Evolutionary conservation across 2,329 filamentous ascomycete genomes (phyloP), one percentile per base, ranked within the genome.

Genomic region (Onygenales sp.): DNA sequence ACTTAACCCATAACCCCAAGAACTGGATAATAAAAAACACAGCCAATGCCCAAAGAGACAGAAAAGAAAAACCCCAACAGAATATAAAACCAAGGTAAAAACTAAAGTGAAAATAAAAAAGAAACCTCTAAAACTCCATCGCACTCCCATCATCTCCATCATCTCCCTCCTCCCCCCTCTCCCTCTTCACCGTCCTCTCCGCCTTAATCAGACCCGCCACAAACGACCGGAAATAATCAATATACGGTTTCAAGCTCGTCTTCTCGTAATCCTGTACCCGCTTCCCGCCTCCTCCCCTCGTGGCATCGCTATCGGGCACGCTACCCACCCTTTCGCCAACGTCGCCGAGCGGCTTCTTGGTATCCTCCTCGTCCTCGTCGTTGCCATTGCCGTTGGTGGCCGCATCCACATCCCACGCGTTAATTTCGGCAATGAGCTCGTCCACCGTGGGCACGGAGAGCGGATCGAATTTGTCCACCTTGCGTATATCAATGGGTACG

Each of bases 251-350:
- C 65, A 98, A 70, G 59, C 88, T 89, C 27, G 93, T 98, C 81
- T 97, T 98, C 72, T 98, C 92, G 84, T 92, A 97, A 66, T 98
- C 93, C 60, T 85, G 81, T 47, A 87, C 63, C 62, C 77, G 81
- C 53, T 63, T 67, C 52, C 60, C 65, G 42, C 63, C 63, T 9
- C 21, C 21, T 27, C 21, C 21, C 21, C 21, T 27, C 21, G 21
- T 27, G 21, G 21, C 21, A 36, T 75, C 65, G 3, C 63, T 62
- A 14, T 62, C 65, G 44, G 64, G 61, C 13, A 21, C 42, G 14
- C 49, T 45, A 36, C 34, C 47, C 9, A n/a, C 43, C 21, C 43
- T 21, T 10, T 9, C 36, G 6, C 54, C 1, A 17, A 17, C 17
- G 59, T 56, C 40, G 56, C 54, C 6, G 49, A 57, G 7, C 48